These are phyloP conservation scores for Diplodia sapinea DNA, from an alignment of 2,329 filamentous ascomycete genomes.

Conservation along the genomic window DNA sequence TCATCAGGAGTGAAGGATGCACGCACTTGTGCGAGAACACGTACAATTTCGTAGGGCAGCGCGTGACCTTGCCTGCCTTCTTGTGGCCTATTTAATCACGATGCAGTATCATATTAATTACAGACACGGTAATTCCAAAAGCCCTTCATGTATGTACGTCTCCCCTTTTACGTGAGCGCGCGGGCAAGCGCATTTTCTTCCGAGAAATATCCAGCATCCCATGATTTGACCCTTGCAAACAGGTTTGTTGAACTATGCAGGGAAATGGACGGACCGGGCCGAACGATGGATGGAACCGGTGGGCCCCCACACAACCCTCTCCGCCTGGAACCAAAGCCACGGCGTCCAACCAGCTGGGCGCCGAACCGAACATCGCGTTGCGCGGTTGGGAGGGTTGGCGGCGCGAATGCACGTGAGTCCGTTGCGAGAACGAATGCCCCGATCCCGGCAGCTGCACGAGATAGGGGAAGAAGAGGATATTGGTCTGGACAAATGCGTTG, in stretches of 20 bases:
- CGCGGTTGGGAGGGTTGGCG: not conserved
- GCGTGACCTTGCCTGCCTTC: not conserved
- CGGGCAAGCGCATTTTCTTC: not conserved
- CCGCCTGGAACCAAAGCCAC: constrained; percentile 5
- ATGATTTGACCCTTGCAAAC: not conserved
- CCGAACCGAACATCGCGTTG: not conserved
- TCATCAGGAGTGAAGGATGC: not conserved
- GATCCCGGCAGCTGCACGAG: not conserved
- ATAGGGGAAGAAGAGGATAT: not conserved
- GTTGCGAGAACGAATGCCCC: not conserved
- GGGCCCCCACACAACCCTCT: constrained; percentile 10
- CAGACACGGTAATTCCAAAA: not conserved
- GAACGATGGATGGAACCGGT: constrained; percentile 2
- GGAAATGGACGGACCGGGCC: constrained; percentile 10
- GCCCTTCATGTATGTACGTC: not conserved
- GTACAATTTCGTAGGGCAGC: not conserved
- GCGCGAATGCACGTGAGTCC: not conserved
- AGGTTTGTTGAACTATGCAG: not conserved
- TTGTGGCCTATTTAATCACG: not conserved
- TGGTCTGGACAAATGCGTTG: not conserved
- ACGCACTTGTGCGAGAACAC: not conserved
- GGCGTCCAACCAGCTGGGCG: not conserved
- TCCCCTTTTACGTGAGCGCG: not conserved
- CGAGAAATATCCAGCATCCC: not conserved
- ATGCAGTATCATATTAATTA: constrained; percentile 9